Evolutionary conservation across 192 early-diverging fungal species (phyloP), one percentile per base, ranked within the genome.

Genomic region (Thamnidium elegans): DNA sequence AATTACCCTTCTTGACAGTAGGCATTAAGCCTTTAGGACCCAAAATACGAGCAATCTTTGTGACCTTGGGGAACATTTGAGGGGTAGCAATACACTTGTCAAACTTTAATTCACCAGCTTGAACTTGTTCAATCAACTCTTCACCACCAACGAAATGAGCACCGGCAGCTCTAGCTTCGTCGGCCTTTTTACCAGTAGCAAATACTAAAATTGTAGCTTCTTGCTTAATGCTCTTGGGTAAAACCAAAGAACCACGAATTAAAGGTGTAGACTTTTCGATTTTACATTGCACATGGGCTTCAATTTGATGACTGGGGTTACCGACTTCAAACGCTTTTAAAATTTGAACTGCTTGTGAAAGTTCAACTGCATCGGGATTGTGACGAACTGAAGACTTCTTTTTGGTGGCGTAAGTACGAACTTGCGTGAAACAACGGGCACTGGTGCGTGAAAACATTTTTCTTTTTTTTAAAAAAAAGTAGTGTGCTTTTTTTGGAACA

Each of bases 21-120:
- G 96, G 96, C 96, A 98, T 97, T 62, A 98, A 78, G n/a, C 93
- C 93, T 71, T 92, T 93, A 26, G 96, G 96, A 63, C 96, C 96
- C 66, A 98, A 73, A 26, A 94, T 71, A 51, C 88, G 85, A 6
- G 94, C 96, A 72, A 98, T 89, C 70, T 88, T 90, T 39, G 93
- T 83, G 36, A 96, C 92, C 43, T 84, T 76, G 23, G 94, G 93
- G 75, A 93, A 87, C 89, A 96, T 93, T 15, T 81, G 89, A 31
- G 90, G 91, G 36, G 94, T 98, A 7, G 93, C 83, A 54, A 98
- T 76, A 60, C 88, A 90, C 66, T 90, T 91, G 79, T 94, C 90
- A 70, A 95, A 93, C 58, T 83, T 69, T 32, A 94, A 55, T 61
- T 87, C 70, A 50, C 84, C 87, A 4, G 86, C 78, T 47, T 70